phyloP scores from a whole-genome alignment of 179 eudicot genomes.

The Camellia oleifera region DNA sequence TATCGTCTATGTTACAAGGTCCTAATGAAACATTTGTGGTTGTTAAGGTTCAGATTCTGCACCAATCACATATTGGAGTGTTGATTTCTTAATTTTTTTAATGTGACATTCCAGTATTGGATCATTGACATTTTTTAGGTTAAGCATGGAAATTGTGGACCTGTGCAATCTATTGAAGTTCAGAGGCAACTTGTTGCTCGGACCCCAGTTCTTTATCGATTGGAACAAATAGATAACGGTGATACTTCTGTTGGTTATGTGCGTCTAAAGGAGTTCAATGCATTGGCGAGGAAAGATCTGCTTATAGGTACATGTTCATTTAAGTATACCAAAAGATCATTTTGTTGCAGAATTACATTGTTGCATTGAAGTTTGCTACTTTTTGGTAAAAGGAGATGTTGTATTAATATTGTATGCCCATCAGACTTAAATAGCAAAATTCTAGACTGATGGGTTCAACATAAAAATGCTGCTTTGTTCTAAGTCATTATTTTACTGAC shows the following conservation, averaged over 20 bases:
- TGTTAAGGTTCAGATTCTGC: slow-evolving; percentile 52
- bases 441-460: neutral
- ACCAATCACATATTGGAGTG: neutral
- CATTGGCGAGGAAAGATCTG: slow-evolving; percentile 88
- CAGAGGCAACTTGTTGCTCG: slow-evolving; percentile 81
- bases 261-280: slow-evolving; percentile 94
- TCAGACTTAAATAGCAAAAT: neutral
- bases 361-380: neutral
- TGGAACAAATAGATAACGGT: slow-evolving; percentile 66
- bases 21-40: slow-evolving; percentile 87
- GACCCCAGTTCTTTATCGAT: slow-evolving; percentile 79
- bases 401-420: neutral
- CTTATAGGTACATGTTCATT: slow-evolving; percentile 55
- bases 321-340: neutral
- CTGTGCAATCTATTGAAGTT: slow-evolving; percentile 62
- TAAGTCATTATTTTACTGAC: no score
- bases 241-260: slow-evolving; percentile 75
- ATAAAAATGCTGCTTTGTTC: neutral
- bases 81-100: neutral
- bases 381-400: neutral
- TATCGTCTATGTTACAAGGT: slow-evolving; percentile 82
- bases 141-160: slow-evolving; percentile 90
- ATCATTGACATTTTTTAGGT: slow-evolving; percentile 44
- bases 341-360: neutral
- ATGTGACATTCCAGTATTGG: neutral